Evolutionary conservation across 2,329 filamentous ascomycete species (phyloP).

Genomic region (Colletotrichum eremochloae): DNA sequence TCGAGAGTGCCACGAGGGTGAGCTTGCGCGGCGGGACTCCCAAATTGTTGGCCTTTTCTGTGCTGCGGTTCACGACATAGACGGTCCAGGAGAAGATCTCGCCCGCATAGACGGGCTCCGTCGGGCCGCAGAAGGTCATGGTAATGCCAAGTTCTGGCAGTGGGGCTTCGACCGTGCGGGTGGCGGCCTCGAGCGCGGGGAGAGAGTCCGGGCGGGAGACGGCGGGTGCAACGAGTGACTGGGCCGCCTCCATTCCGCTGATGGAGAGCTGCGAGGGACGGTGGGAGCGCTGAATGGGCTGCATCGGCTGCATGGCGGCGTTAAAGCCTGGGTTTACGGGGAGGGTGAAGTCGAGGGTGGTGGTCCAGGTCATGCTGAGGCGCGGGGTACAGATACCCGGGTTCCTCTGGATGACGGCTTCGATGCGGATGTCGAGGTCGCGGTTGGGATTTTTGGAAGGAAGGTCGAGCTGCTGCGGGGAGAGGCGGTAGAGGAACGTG

Average conservation of each 20-base stretch:
- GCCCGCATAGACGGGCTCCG: constrained; percentile 68
- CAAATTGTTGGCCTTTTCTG: constrained; percentile 52
- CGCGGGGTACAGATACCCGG: constrained; percentile 70
- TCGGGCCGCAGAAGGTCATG: constrained; percentile 78
- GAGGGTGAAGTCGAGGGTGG: constrained; percentile 76
- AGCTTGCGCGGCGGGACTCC: constrained; percentile 71
- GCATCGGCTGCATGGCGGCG: constrained; percentile 65
- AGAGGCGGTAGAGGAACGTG: constrained; percentile 79
- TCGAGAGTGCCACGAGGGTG: constrained; percentile 76
- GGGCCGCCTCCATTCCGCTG: constrained; percentile 64
- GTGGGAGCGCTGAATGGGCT: constrained; percentile 72
- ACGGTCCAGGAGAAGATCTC: constrained; percentile 80
- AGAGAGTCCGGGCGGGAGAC: constrained; percentile 71
- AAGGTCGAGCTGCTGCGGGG: constrained; percentile 60
- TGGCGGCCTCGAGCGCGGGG: constrained; percentile 69
- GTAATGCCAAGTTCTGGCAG: constrained; percentile 77
- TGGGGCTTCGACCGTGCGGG: constrained; percentile 59
- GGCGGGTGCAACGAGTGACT: constrained; percentile 69
- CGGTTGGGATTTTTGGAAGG: constrained; percentile 60
- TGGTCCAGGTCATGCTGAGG: constrained; percentile 77
- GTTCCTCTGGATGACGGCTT: constrained; percentile 68
- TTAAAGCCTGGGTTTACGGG: constrained; percentile 75
- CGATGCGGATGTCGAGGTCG: constrained; percentile 71
- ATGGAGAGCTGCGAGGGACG: constrained; percentile 76
- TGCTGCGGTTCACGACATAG: constrained; percentile 80